These are phyloP conservation scores for Botryobasidium botryosum DNA, from an alignment of 768 basidiomycete species.

Conservation along the genomic window DNA sequence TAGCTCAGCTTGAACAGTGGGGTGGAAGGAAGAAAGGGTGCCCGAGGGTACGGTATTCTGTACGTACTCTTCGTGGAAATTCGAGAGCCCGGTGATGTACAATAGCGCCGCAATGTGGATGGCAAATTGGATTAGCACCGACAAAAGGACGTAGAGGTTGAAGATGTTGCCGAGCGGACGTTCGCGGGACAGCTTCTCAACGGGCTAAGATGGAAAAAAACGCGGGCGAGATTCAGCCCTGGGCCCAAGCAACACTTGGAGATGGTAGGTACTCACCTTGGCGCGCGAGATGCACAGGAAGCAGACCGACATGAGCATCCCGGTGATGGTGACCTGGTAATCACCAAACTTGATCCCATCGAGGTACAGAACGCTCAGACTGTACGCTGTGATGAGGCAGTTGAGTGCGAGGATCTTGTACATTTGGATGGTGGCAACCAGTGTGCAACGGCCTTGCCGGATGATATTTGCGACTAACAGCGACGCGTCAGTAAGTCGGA, in stretches of 20 bases:
- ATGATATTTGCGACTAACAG: conserved; percentile 86
- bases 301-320: conserved; percentile 95
- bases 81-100: conserved; percentile 82
- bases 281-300: conserved; percentile 97
- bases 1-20: not conserved
- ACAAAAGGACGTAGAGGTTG: conserved; percentile 86
- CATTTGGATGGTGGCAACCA: conserved; percentile 99
- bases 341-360: conserved; percentile 99
- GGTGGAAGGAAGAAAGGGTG: not conserved
- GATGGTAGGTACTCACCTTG: conserved; percentile 39
- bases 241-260: not conserved
- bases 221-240: conserved; percentile 4
- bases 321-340: conserved; percentile 94
- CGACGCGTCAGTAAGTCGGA: not conserved
- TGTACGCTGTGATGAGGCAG: conserved; percentile 97
- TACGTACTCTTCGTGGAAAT: conserved; percentile 44
- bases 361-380: conserved; percentile 89
- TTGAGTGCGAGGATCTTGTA: conserved; percentile 98
- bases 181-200: conserved; percentile 86
- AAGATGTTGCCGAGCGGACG: conserved; percentile 92
- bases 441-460: conserved; percentile 93
- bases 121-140: conserved; percentile 83
- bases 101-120: conserved; percentile 81
- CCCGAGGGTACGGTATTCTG: not conserved
- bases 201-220: conserved; percentile 42